phyloP scores from a whole-genome alignment of 768 basidiomycete genomes.

The Epithele typhae region DNA sequence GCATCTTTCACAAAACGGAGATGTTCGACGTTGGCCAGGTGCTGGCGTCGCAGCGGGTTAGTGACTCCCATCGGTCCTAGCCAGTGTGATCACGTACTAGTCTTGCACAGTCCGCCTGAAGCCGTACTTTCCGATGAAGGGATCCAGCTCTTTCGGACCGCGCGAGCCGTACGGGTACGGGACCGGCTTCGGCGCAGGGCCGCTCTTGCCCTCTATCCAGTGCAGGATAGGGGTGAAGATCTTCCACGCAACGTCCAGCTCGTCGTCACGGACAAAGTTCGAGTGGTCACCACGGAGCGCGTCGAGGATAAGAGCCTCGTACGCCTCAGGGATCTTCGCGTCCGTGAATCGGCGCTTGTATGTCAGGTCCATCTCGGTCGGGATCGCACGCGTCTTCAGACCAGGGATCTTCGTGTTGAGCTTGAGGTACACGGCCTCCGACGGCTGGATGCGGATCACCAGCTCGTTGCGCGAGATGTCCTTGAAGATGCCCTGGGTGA shows the following conservation, averaged over 20 bases:
- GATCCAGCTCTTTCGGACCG: conserved; percentile 82
- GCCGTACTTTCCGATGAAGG: conserved; percentile 71
- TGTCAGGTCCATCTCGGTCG: conserved; percentile 97
- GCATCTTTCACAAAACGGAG: conserved; percentile 48
- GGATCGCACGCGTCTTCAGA: conserved; percentile 82
- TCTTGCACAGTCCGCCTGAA: conserved; percentile 62
- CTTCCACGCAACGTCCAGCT: conserved; percentile 98
- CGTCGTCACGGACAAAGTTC: conserved; percentile 98
- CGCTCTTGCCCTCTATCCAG: conserved; percentile 86
- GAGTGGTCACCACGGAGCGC: conserved; percentile 98
- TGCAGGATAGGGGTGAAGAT: conserved; percentile 94
- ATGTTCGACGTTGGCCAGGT: conserved; percentile 72
- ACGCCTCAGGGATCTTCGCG: conserved; percentile 91
- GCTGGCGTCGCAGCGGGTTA: conserved; percentile 31
- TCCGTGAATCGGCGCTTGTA: conserved; percentile 95
- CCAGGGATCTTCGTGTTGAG: conserved; percentile 95
- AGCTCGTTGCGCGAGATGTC: conserved; percentile 96
- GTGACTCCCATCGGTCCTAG: no score
- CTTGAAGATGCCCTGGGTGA: conserved; percentile 94
- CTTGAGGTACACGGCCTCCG: conserved; percentile 96
- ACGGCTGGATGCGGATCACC: conserved; percentile 95
- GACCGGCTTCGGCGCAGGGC: conserved; percentile 62
- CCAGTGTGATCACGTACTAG: conserved; percentile 56
- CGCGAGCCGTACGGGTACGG: conserved; percentile 92
- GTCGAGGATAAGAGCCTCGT: conserved; percentile 93